Evolutionary conservation across 306 rosid species (phyloP).

Genomic region (Vicia sativa): DNA sequence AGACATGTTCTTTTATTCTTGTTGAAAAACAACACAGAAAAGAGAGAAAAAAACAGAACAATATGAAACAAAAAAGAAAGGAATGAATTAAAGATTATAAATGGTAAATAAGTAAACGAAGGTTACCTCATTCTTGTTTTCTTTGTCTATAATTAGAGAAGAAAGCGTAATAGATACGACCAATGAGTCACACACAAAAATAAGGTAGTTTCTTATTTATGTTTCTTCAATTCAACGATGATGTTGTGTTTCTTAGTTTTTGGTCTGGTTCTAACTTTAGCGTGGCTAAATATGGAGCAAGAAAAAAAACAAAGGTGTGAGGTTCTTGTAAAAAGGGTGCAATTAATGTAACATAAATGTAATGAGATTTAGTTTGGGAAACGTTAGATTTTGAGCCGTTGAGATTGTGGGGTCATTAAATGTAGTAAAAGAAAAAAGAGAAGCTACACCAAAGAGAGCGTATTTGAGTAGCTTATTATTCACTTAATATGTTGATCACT

Average conservation of each 20-base stretch:
- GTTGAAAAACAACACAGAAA: not conserved
- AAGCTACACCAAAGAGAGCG: conserved; percentile 38
- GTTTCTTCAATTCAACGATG: not conserved
- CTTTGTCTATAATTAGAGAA: conserved; percentile 36
- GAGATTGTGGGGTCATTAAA: conserved; percentile 39
- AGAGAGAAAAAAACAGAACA: conserved; percentile 6
- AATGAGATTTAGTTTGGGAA: conserved; percentile 2
- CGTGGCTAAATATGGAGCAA: conserved; percentile 40
- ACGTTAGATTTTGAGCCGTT: conserved; percentile 47
- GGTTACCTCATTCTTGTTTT: conserved; percentile 33
- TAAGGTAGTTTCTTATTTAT: conserved; percentile 3
- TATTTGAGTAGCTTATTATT: conserved; percentile 5
- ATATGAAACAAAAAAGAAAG: conserved; percentile 30
- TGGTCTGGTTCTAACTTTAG: conserved; percentile 11
- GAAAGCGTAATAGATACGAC: conserved; percentile 13
- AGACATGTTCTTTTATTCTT: conserved; percentile 9
- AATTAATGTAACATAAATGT: not conserved
- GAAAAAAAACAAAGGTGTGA: conserved; percentile 24
- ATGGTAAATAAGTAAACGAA: conserved; percentile 13
- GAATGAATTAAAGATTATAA: conserved; percentile 24
- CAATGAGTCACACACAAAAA: not conserved
- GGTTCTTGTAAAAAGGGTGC: conserved; percentile 13
- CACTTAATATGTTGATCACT: not conserved
- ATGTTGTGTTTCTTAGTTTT: not conserved
- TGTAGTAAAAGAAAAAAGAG: conserved; percentile 1